Base-by-base conservation (phyloP, 345 rosid genomes). In the Brassica carinata region DNA sequence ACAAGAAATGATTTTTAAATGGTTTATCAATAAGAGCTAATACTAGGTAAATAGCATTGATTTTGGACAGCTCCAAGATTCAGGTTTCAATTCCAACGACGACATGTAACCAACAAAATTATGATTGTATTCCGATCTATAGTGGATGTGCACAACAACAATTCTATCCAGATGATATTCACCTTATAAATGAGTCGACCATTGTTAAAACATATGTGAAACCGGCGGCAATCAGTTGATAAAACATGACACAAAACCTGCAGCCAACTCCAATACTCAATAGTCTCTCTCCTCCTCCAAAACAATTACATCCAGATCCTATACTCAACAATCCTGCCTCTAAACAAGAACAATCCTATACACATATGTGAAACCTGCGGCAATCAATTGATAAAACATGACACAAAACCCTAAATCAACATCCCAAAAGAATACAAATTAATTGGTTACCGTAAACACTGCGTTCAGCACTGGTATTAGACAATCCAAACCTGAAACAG, bases 401-500 rank as follows among this genome's bases (percentile, higher is more conserved):
- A 30, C 6, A 67, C 43, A 8, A 57, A 55, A 67, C 57, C 15
- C 66, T 65, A 14, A n/a, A 67, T 53, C n/a, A 45, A 11, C 57
- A 51, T 51, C 57, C 57, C 57, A 13, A 4, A 4, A 14, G 55
- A 14, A 5, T 51, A n/a, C 57, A 51, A 51, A n/a, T 51, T 14
- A n/a, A 51, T n/a, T 14, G 57, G 57, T 51, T 51, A 57, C 58
- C 29, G 58, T 66, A n/a, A 6, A 76, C 61, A 55, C 23, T 55
- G 61, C 61, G 61, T 17, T 55, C 8, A 55, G 6, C 61, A 5
- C 61, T 55, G 23, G 59, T 29, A 57, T 14, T 14, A 14, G 1
- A 67, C 19, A 4, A 68, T 38, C 62, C 68, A 69, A 27, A 55
- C 69, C 34, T 69, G 26, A 43, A 69, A 11, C 33, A 69, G n/a